Conservation (phyloP, 2,329 filamentous ascomycete genomes). For the Rutstroemia sp. region DNA sequence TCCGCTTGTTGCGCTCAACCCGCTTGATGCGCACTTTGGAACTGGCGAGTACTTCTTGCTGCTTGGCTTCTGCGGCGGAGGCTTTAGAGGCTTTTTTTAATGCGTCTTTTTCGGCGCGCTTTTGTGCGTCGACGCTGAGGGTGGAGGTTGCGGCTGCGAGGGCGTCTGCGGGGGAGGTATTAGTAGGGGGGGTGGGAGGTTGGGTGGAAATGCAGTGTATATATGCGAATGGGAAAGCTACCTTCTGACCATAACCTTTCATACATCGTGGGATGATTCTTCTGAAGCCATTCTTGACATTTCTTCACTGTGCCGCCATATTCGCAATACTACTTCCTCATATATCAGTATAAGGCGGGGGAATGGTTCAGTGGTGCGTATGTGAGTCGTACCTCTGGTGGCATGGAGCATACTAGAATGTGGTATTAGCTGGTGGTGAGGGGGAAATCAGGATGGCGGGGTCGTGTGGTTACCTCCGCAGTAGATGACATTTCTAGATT, state of each 20-base stretch:
- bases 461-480: slow-evolving; percentile 26
- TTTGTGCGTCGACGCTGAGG: slow-evolving; percentile 84
- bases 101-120: slow-evolving; percentile 91
- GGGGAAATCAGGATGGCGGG: slow-evolving; percentile 11
- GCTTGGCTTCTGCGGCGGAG: slow-evolving; percentile 75
- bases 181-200: background rate
- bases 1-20: slow-evolving; percentile 96
- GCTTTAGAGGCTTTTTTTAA: slow-evolving; percentile 96
- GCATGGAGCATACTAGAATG: slow-evolving; percentile 52
- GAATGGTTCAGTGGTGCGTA: background rate
- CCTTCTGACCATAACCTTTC: slow-evolving; percentile 77
- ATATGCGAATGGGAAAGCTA: slow-evolving; percentile 32
- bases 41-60: slow-evolving; percentile 68
- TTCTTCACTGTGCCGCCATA: slow-evolving; percentile 95
- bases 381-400: slow-evolving; percentile 48
- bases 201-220: too few species aligned
- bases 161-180: slow-evolving; percentile 50
- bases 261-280: slow-evolving; percentile 67
- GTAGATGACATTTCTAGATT: slow-evolving; percentile 28
- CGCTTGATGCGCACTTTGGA: slow-evolving; percentile 88
- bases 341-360: slow-evolving; percentile 12
- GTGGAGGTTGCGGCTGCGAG: slow-evolving; percentile 77
- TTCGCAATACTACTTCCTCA: slow-evolving; percentile 77
- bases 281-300: slow-evolving; percentile 91
- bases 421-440: slow-evolving; percentile 8